Conservation (phyloP, 495 filamentous ascomycete species). For the Penicillium longicatenatum region DNA sequence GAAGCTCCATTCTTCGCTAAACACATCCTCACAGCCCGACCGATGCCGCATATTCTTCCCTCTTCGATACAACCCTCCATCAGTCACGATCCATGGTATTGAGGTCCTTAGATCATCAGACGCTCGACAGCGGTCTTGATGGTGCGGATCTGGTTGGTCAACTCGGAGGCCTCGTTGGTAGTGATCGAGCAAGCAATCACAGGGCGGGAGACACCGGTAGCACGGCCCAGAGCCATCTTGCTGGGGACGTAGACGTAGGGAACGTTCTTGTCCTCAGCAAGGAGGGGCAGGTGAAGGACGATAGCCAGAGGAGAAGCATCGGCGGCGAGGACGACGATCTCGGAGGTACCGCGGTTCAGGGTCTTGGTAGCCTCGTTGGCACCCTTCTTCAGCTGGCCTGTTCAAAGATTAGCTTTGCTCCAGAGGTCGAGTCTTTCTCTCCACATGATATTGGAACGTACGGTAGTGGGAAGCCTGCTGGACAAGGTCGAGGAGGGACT, state of each 20-base stretch:
- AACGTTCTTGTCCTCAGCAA: constrained; percentile 84
- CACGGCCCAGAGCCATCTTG: constrained; percentile 76
- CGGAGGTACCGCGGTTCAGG: constrained; percentile 82
- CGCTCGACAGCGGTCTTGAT: constrained; percentile 96
- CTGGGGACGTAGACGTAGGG: constrained; percentile 63
- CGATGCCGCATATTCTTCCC: neutral
- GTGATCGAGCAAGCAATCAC: constrained; percentile 80
- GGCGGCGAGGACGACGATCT: constrained; percentile 86
- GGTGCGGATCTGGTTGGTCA: constrained; percentile 78
- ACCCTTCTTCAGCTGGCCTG: constrained; percentile 72
- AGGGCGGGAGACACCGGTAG: constrained; percentile 72
- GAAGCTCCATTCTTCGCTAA: neutral
- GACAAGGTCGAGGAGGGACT: constrained; percentile 79
- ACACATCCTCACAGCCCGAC: neutral
- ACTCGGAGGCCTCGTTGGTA: constrained; percentile 89
- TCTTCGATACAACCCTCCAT: neutral
- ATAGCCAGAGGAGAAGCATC: constrained; percentile 87
- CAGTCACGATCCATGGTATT: neutral
- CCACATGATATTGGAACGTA: constrained; percentile 41
- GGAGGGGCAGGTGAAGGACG: constrained; percentile 86
- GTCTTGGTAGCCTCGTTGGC: constrained; percentile 78
- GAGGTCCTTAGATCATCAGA: constrained; percentile 77
- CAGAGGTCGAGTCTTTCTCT: neutral
- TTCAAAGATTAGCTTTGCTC: constrained; percentile 56
- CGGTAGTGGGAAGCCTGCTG: constrained; percentile 85